Evolutionary conservation across 2,329 filamentous ascomycete species (phyloP).

Genomic region (Gnomoniopsis smithogilvyi): DNA sequence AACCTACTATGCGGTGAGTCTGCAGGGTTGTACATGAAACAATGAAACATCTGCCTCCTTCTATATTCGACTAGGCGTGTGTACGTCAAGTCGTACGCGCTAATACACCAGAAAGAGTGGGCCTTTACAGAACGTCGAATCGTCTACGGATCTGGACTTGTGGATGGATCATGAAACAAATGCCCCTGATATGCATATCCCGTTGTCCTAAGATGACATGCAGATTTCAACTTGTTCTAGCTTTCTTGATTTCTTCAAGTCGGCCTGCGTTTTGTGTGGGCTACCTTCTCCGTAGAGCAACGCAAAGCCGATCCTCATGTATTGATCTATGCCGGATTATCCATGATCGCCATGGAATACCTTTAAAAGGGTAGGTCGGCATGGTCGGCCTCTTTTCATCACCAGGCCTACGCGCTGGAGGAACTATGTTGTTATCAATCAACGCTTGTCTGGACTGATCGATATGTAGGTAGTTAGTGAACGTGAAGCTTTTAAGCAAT

Average conservation of each 20-base stretch:
- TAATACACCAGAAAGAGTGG: not conserved
- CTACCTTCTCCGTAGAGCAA: slow-evolving; percentile 1
- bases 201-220: too few relatives aligned
- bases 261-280: not conserved
- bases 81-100: not conserved
- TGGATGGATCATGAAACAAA: not conserved
- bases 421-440: not conserved
- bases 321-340: not conserved
- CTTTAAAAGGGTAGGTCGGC: slow-evolving; percentile 1
- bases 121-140: not conserved
- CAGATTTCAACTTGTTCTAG: not conserved
- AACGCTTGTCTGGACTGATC: not conserved
- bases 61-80: not conserved
- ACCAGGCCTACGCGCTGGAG: not conserved
- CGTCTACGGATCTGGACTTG: not conserved
- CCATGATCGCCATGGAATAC: not conserved
- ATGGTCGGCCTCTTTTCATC: not conserved
- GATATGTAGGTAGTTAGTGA: not conserved
- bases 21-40: not conserved
- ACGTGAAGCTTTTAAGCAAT: not conserved
- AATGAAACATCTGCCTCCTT: not conserved
- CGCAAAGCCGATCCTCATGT: not conserved
- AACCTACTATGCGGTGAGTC: not conserved
- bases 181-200: not conserved
- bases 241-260: not conserved